These are phyloP conservation scores for Ogataea minuta DNA, from an alignment of 805 yeast genomes.

Conservation along the genomic window DNA sequence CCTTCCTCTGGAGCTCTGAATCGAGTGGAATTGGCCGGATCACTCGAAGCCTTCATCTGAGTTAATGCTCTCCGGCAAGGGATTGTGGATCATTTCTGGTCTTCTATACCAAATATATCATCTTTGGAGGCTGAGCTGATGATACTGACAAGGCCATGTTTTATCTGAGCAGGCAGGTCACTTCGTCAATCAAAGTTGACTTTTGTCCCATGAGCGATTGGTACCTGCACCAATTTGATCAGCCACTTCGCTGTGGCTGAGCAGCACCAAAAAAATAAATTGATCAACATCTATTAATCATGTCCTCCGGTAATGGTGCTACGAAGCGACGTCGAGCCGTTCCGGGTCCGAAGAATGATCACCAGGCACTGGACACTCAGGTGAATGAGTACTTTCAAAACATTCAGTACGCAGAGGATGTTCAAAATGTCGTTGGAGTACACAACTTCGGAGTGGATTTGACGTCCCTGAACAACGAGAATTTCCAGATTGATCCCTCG, in stretches of 20 bases:
- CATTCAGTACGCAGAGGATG: conserved; percentile 26
- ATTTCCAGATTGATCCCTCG: conserved; percentile 29
- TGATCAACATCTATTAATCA: neutral
- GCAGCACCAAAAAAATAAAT: too few relatives aligned
- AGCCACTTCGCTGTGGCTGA: too few relatives aligned
- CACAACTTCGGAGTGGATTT: conserved; percentile 26
- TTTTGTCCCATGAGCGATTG: too few relatives aligned
- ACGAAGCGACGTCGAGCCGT: conserved; percentile 5
- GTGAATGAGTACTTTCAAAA: conserved; percentile 30
- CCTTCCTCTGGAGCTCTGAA: conserved; percentile 3
- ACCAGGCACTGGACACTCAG: conserved; percentile 27
- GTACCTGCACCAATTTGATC: too few relatives aligned
- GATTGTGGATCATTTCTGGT: too few relatives aligned
- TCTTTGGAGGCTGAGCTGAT: conserved; percentile 22
- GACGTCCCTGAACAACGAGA: conserved; percentile 23
- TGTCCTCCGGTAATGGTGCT: conserved; percentile 4
- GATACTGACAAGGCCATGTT: conserved; percentile 9
- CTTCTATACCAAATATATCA: conserved; percentile 20
- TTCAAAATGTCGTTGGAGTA: conserved; percentile 18
- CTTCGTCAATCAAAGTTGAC: too few relatives aligned
- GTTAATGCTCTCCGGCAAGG: too few relatives aligned
- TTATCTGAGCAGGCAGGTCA: neutral
- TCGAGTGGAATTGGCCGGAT: conserved; percentile 9
- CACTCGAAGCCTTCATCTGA: too few relatives aligned
- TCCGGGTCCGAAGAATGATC: conserved; percentile 24